Base-by-base conservation (phyloP, 2,329 filamentous ascomycete species). In the Nakataea oryzae region DNA sequence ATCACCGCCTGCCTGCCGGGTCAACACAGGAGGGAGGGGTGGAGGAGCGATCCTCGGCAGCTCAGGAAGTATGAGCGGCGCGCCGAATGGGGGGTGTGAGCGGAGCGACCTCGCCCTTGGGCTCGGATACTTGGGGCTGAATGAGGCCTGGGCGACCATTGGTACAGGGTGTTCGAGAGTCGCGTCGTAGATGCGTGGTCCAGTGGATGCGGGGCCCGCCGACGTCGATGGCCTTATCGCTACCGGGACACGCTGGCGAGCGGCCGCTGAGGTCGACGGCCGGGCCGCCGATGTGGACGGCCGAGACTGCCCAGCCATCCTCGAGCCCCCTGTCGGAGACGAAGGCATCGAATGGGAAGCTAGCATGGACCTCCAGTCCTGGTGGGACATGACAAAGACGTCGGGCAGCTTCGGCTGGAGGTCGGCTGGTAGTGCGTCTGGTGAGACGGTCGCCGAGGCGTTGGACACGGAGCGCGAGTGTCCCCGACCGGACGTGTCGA, bases 1-100 rank as follows among this genome's bases (percentile, higher is more conserved):
- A n/a, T 21, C 58, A 17, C 13, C 32, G 24, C 21, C 14, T 12
- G 5, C 41, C 41, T 17, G 41, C 21, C 41, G 41, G 41, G 6
- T 50, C 17, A 50, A 21, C 17, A 50, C 41, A 21, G 41, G 41
- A 50, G 41, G 41, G 21, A 50, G 8, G 6, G 54, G 54, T 13
- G 54, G 24, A 29, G 54, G 54, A 11, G 54, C 27, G 24, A 56
- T 56, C 3, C n/a, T 50, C 6, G 41, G 41, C 41, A 50, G 41
- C 17, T 50, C 41, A 9, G 41, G 41, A 5, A 21, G 26, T 14
- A 30, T n/a, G 47, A 47, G 26, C 30, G 21, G 30, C n/a, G 21
- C 21, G 12, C 4, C 50, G 27, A 61, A 61, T 6, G 60, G 54
- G 30, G 60, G 60, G 28, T 61, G 60, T 12, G 60, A 61, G 26